phyloP scores from a whole-genome alignment of 1,284 basidiomycete species.

The Mrakiaceae sp. region DNA sequence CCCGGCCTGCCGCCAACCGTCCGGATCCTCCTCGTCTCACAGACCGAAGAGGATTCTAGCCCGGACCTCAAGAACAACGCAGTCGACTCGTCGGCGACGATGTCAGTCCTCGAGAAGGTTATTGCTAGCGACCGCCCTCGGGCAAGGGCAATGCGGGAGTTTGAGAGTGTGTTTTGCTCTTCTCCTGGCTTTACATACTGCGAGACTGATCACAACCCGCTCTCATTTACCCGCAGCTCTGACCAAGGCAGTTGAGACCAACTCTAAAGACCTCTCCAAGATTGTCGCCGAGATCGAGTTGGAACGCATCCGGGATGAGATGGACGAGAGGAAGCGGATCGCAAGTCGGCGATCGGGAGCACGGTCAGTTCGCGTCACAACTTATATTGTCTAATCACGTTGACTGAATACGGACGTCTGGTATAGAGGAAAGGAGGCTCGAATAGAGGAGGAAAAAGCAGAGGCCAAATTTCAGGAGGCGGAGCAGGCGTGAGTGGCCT shows the following conservation, averaged over 20 bases:
- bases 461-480: conserved; percentile 39
- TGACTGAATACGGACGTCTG: not conserved
- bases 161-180: conserved; percentile 23
- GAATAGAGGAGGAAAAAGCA: conserved; percentile 44
- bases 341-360: conserved; percentile 50
- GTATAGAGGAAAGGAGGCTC: conserved; percentile 45
- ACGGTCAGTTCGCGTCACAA: conserved; percentile 8
- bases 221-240: conserved; percentile 20
- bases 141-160: conserved; percentile 24
- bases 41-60: conserved; percentile 37
- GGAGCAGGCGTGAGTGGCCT: conserved; percentile 24
- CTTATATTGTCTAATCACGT: too few relatives aligned
- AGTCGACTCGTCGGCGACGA: not conserved
- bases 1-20: conserved; percentile 44
- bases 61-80: too few relatives aligned
- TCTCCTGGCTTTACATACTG: not conserved
- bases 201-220: not conserved
- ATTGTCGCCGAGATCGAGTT: conserved; percentile 25
- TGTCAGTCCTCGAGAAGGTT: conserved; percentile 31
- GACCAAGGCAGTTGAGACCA: conserved; percentile 27
- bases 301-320: conserved; percentile 30
- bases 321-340: conserved; percentile 44
- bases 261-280: conserved; percentile 21
- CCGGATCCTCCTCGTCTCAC: conserved; percentile 45
- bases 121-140: conserved; percentile 32